Evolutionary conservation across 2,329 filamentous ascomycete species (phyloP).

Genomic region (Truncatella angustata): DNA sequence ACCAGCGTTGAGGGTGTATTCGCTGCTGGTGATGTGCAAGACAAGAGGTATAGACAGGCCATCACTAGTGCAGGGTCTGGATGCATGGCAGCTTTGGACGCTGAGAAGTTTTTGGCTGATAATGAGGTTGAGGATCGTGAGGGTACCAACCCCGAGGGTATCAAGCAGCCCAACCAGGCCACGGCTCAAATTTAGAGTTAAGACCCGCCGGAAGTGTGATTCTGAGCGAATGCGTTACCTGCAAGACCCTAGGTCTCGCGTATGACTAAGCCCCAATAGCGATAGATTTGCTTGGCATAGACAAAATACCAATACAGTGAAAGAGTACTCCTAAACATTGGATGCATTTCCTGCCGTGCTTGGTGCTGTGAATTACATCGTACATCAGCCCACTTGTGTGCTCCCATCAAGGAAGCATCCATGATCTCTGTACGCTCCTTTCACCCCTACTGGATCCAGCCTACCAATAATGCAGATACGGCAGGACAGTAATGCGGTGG

Average conservation of each 20-base stretch:
- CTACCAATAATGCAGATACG: constrained; percentile 8
- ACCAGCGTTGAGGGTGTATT: constrained; percentile 92
- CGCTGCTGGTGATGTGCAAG: constrained; percentile 95
- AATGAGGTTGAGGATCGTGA: constrained; percentile 53
- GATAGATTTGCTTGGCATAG: neutral
- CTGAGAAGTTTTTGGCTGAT: constrained; percentile 89
- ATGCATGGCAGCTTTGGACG: constrained; percentile 92
- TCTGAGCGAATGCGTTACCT: too few species aligned
- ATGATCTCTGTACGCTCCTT: too few species aligned
- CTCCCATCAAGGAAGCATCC: neutral
- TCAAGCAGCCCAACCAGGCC: too few species aligned
- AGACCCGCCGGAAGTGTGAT: too few species aligned
- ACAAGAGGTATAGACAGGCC: constrained; percentile 96
- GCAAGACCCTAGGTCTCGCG: neutral
- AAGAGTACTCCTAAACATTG: neutral
- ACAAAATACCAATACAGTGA: neutral
- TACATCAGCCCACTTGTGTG: neutral
- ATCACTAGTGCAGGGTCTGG: constrained; percentile 96
- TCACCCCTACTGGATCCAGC: neutral
- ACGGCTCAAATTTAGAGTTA: too few species aligned
- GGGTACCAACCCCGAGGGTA: constrained; percentile 29
- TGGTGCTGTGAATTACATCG: too few species aligned
- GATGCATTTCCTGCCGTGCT: neutral
- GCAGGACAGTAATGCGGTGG: too few species aligned
- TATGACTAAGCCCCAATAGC: neutral